phyloP scores from a whole-genome alignment of 2,329 filamentous ascomycete genomes.

The Diaporthe citrichinensis region DNA sequence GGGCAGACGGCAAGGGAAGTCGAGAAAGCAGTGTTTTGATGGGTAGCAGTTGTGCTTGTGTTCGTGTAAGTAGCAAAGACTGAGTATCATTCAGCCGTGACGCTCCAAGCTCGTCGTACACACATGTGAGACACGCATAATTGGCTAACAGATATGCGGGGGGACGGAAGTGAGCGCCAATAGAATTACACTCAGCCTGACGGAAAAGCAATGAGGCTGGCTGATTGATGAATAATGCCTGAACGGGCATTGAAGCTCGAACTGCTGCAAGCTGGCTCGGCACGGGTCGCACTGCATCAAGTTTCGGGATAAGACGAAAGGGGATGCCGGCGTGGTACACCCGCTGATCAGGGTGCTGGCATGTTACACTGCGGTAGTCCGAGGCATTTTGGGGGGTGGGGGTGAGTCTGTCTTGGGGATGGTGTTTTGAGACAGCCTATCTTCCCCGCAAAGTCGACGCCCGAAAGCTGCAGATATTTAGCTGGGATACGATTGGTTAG shows the following conservation, averaged over 20 bases:
- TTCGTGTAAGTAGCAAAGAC: neutral
- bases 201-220: slow-evolving; percentile 1
- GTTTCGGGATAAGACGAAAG: neutral
- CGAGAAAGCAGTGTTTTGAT: neutral
- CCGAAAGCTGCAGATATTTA: neutral
- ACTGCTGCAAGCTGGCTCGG: neutral
- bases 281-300: slow-evolving; percentile 11
- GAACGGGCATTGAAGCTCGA: slow-evolving; percentile 1
- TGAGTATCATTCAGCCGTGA: neutral
- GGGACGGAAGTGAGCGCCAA: neutral
- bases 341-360: neutral
- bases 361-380: neutral
- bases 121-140: neutral
- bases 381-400: neutral
- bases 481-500: neutral
- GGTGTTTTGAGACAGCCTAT: neutral
- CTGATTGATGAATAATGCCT: slow-evolving; percentile 11
- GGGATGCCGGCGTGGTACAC: neutral
- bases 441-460: neutral
- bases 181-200: neutral
- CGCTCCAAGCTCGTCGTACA: neutral
- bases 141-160: neutral
- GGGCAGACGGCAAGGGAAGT: neutral
- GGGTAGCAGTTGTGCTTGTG: neutral
- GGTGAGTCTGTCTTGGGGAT: neutral